Conservation (phyloP, 768 basidiomycete genomes). For the Serendipita indica region DNA sequence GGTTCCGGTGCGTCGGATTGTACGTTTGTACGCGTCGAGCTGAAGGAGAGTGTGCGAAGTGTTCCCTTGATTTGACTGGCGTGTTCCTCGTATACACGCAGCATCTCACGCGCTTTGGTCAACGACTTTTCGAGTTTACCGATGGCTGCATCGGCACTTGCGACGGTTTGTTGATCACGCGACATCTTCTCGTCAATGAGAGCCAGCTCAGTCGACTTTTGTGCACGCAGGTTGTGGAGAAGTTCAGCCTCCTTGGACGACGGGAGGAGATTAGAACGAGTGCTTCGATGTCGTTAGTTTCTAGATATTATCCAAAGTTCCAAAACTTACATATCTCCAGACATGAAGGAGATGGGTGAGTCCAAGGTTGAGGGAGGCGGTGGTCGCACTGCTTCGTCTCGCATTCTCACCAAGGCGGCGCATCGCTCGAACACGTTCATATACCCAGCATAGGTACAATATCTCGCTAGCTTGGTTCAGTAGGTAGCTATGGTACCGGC, state of each 20-base stretch:
- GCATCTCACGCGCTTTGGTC: neutral
- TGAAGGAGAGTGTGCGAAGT: neutral
- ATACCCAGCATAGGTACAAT: no score
- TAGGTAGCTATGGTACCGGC: no score
- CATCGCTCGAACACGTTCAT: no score
- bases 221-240: neutral
- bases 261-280: neutral
- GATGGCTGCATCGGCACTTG: neutral
- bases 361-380: conserved; percentile 2
- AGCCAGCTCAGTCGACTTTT: neutral
- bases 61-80: neutral
- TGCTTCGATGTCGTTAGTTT: neutral
- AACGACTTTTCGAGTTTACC: neutral
- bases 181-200: neutral
- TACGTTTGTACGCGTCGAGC: neutral
- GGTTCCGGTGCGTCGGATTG: neutral
- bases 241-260: neutral
- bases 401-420: no score
- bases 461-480: no score
- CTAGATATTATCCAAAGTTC: neutral
- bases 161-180: neutral
- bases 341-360: conserved; percentile 3
- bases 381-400: no score
- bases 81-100: neutral
- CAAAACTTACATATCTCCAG: conserved; percentile 5